Evolutionary conservation across 179 eudicot species (phyloP), one percentile per base, ranked within the genome.

Genomic region (Camellia oleifera): DNA sequence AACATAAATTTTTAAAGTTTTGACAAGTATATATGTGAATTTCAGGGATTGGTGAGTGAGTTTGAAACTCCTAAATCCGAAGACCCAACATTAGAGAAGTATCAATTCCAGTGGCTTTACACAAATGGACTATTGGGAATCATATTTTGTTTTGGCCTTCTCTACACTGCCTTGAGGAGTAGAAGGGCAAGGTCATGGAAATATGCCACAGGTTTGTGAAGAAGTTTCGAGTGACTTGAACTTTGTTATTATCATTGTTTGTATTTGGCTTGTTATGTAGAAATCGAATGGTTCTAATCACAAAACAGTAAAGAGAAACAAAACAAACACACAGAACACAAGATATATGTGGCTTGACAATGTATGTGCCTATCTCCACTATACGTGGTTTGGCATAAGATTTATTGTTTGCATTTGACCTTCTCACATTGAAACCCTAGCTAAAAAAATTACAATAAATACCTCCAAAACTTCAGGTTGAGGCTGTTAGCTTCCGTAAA

Each of bases 161-260:
- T 88, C 60, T 79, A 78, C 12, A 85, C 86, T 4, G 81, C 93
- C 70, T 81, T 88, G 12, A 87, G 83, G 83, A 90, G 91, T 63
- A 84, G 90, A 52, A 88, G 84, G 60, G 93, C 93, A 54, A 87
- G 93, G 79, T 81, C 91, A 69, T 90, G 89, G 93, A 84, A 82
- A 76, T 90, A 90, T 78, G 91, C 89, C 46, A 88, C 86, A 84
- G 86, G 86, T 84, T 54, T 18, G 62, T 68, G 58, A 58, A 13
- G 48, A 10, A 7, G 12, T 46, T 46, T 23, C 20, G 20, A 32
- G 26, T 58, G 66, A 62, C 4, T 5, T 64, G 12, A 7, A 7
- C n/a, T 69, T 32, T 57, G 13, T 20, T n/a, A 17, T 65, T 11
- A 26, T 0, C 14, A 8, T 50, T 53, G 48, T 8, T 65, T 5